Percentiles rank a stretch among this genome's conserved stretches.
Conservation (phyloP, 2,329 filamentous ascomycete species). For the Metarhizium guizhouense region DNA sequence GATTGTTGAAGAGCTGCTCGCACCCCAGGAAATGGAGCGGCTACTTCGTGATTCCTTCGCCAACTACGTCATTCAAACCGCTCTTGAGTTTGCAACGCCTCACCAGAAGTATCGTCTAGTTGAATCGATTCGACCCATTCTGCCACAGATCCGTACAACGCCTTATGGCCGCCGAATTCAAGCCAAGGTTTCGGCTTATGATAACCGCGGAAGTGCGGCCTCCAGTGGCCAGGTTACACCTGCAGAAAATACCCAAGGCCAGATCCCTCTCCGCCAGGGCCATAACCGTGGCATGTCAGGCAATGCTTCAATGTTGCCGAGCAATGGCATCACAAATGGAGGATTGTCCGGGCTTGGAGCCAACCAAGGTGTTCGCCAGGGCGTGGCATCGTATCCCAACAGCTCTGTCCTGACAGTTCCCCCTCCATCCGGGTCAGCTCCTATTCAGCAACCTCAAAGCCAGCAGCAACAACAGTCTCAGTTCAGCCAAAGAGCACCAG, state of each 20-base stretch:
- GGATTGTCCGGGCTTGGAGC: constrained; percentile 11
- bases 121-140: constrained; percentile 74
- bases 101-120: constrained; percentile 67
- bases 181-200: constrained; percentile 67
- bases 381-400: constrained; percentile 25
- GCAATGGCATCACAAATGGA: constrained; percentile 18
- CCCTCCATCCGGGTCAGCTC: constrained; percentile 15
- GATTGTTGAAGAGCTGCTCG: constrained; percentile 76
- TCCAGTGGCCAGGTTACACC: constrained; percentile 42
- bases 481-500: constrained; percentile 18
- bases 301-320: constrained; percentile 25
- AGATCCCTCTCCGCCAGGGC: constrained; percentile 39
- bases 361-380: constrained; percentile 20
- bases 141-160: constrained; percentile 78
- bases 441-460: constrained; percentile 16
- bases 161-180: constrained; percentile 92
- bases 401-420: constrained; percentile 23
- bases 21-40: constrained; percentile 69
- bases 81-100: constrained; percentile 73
- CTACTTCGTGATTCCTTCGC: constrained; percentile 88
- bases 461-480: constrained; percentile 13
- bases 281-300: constrained; percentile 35
- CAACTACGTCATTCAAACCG: constrained; percentile 97
- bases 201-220: constrained; percentile 35
- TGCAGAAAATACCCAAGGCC: constrained; percentile 43